These are phyloP conservation scores for Nitzschia sp. DNA, from an alignment of 108 stramenopile genomes.

Conservation along the genomic window DNA sequence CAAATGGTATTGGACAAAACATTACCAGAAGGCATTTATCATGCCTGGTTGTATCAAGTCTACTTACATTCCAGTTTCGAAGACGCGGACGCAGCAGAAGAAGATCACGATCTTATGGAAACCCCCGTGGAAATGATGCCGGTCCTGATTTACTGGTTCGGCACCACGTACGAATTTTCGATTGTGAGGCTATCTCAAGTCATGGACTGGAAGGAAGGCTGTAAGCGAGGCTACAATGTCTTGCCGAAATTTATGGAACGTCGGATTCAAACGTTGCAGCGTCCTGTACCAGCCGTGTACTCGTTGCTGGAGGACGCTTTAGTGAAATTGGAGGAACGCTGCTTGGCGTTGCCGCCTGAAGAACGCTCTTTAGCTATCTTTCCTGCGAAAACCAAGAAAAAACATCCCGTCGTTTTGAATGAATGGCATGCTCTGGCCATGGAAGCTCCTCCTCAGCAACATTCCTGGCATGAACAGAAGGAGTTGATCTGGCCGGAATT, in stretches of 20 bases:
- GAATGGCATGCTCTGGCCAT: constrained; percentile 22
- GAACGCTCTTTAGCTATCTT: background rate
- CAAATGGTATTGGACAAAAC: background rate
- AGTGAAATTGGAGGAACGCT: background rate
- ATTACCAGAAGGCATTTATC: constrained; percentile 6
- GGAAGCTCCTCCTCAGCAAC: constrained; percentile 2
- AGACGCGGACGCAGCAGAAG: background rate
- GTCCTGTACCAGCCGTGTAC: constrained; percentile 2
- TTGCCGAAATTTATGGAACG: background rate
- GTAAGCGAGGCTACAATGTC: background rate
- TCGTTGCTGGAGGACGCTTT: constrained; percentile 1
- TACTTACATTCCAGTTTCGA: background rate
- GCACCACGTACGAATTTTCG: constrained; percentile 9
- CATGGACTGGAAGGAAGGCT: background rate
- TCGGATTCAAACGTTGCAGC: background rate
- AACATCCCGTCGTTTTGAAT: constrained; percentile 5
- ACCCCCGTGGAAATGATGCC: background rate
- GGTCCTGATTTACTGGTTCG: constrained; percentile 11
- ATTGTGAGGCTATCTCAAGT: constrained; percentile 2
- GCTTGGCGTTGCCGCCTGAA: background rate
- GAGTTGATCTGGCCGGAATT: background rate
- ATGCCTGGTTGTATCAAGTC: constrained; percentile 4
- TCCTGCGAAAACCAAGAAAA: background rate
- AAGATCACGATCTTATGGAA: background rate
- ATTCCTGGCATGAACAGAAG: constrained; percentile 1